These are phyloP conservation scores for Suhomyces taliae DNA, from an alignment of 1,139 yeast species.

Conservation along the genomic window DNA sequence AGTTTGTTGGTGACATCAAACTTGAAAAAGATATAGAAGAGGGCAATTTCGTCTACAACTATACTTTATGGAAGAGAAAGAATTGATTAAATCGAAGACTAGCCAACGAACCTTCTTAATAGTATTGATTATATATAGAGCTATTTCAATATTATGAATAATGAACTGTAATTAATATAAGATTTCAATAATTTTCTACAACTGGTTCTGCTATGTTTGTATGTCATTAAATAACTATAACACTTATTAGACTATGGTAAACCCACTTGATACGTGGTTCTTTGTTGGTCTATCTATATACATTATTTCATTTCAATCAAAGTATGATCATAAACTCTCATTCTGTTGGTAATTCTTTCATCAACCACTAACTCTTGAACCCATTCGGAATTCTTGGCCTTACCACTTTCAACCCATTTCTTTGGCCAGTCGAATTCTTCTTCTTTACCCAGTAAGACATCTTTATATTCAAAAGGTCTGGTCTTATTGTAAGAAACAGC, in stretches of 20 bases:
- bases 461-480: slow-evolving; percentile 58
- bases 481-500: slow-evolving; percentile 56
- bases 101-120: not conserved
- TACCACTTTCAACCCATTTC: slow-evolving; percentile 76
- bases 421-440: slow-evolving; percentile 94
- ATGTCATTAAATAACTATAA: not conserved
- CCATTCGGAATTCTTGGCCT: slow-evolving; percentile 82
- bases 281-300: not conserved
- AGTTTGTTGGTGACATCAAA: slow-evolving; percentile 42
- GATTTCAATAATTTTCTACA: no score
- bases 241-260: not conserved
- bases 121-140: not conserved
- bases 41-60: slow-evolving; percentile 48
- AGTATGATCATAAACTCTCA: slow-evolving; percentile 52
- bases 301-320: slow-evolving; percentile 3
- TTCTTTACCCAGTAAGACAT: slow-evolving; percentile 53
- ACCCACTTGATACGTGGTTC: no score
- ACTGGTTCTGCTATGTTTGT: no score
- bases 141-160: no score
- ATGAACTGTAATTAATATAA: no score
- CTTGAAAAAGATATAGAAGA: slow-evolving; percentile 45
- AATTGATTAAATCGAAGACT: not conserved
- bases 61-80: slow-evolving; percentile 48
- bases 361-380: slow-evolving; percentile 73
- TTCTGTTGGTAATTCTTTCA: slow-evolving; percentile 56